Evolutionary conservation across 169 alveolate genomes (phyloP).

Genomic region (Blepharisma undulans): DNA sequence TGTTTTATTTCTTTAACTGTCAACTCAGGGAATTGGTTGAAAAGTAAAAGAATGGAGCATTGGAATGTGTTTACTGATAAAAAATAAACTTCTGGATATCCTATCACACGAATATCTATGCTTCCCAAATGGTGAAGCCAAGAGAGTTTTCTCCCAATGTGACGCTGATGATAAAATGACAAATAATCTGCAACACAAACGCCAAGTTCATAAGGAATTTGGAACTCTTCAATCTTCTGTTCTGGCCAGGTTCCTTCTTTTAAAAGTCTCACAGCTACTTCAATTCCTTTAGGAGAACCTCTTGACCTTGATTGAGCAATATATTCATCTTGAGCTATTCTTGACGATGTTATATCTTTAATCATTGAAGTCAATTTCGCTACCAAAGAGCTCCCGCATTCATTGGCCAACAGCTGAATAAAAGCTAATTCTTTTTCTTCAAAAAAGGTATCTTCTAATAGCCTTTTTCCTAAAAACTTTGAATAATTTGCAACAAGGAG

Average conservation of each 20-base stretch:
- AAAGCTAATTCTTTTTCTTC: neutral
- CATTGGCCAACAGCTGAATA: neutral
- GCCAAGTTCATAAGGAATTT: neutral
- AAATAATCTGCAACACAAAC: neutral
- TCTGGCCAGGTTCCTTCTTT: neutral
- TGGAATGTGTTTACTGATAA: neutral
- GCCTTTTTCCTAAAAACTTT: neutral
- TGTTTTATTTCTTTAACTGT: neutral
- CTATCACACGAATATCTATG: neutral
- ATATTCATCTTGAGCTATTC: neutral
- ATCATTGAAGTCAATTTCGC: neutral
- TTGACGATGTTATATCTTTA: neutral
- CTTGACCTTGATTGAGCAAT: neutral
- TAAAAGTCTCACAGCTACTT: neutral
- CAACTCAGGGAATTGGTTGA: neutral
- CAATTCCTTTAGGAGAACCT: neutral
- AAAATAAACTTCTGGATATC: neutral
- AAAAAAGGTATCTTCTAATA: neutral
- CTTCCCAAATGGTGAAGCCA: neutral
- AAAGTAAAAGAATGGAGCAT: neutral
- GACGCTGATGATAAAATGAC: neutral
- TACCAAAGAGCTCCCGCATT: neutral
- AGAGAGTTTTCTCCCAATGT: neutral
- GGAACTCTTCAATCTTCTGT: neutral
- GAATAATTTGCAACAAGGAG: neutral